These are phyloP conservation scores for Cucurbita maxima DNA, from an alignment of 306 rosid genomes.

Conservation along the genomic window DNA sequence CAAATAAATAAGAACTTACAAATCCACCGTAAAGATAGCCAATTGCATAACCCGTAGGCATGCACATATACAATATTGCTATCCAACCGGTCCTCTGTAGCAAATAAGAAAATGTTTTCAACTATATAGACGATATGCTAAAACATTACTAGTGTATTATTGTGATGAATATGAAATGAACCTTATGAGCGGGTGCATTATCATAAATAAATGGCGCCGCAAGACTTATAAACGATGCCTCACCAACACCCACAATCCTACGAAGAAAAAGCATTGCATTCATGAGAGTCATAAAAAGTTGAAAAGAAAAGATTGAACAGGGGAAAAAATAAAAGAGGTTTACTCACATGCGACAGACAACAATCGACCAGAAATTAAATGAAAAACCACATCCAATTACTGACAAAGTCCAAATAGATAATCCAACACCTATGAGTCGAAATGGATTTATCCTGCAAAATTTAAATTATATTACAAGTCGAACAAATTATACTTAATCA, in stretches of 20 bases:
- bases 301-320: not conserved
- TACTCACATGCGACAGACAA: slow-evolving; percentile 66
- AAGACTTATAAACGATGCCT: slow-evolving; percentile 88
- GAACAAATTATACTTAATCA: too few species aligned
- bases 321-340: not conserved
- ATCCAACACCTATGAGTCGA: slow-evolving; percentile 79
- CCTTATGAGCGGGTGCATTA: slow-evolving; percentile 67
- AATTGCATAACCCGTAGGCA: slow-evolving; percentile 70
- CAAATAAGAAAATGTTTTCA: slow-evolving; percentile 11
- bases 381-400: slow-evolving; percentile 46
- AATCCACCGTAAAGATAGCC: slow-evolving; percentile 78
- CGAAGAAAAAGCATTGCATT: not conserved
- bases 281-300: not conserved
- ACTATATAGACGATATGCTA: not conserved
- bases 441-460: slow-evolving; percentile 70
- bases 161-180: slow-evolving; percentile 5
- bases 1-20: slow-evolving; percentile 29
- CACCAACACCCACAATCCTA: slow-evolving; percentile 86
- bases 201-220: slow-evolving; percentile 94
- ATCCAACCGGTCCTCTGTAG: slow-evolving; percentile 70
- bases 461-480: too few species aligned
- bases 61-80: slow-evolving; percentile 63
- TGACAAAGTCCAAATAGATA: slow-evolving; percentile 72
- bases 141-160: not conserved
- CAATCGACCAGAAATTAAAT: slow-evolving; percentile 67